Evolutionary conservation across 305 asterid species (phyloP).

Genomic region (Solanum hybrid): DNA sequence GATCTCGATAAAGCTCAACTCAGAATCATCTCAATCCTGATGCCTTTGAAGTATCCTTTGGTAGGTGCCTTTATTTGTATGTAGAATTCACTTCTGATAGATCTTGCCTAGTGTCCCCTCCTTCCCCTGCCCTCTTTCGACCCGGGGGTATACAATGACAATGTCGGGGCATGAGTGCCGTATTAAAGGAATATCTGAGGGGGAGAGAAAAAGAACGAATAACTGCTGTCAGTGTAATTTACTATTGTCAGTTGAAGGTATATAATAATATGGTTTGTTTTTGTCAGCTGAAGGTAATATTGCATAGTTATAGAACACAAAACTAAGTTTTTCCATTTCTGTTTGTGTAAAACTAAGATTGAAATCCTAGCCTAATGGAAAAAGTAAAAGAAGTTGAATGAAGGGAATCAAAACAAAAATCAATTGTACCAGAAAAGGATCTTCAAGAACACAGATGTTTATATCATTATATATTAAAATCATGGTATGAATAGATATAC

Average conservation of each 20-base stretch:
- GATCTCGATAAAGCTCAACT: neutral
- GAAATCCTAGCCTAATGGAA: neutral
- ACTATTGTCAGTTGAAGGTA: neutral
- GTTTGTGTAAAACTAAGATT: neutral
- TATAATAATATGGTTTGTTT: neutral
- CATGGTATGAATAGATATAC: neutral
- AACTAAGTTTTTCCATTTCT: neutral
- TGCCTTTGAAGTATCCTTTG: neutral
- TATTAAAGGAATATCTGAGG: neutral
- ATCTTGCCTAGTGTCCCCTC: neutral
- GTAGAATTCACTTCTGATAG: neutral
- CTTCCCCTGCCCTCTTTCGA: neutral
- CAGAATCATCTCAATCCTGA: neutral
- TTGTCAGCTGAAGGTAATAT: neutral
- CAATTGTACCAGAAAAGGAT: neutral
- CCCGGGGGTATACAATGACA: neutral
- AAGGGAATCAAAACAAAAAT: neutral
- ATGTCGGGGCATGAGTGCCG: neutral
- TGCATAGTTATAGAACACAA: neutral
- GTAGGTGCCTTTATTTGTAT: neutral
- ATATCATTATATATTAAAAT: too few species aligned
- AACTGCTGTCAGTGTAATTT: neutral
- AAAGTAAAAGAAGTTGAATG: neutral
- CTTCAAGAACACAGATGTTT: neutral
- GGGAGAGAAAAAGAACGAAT: neutral